Evolutionary conservation across 352 stramenopile genomes (phyloP).

Genomic region (Globisporangium carolinianum): DNA sequence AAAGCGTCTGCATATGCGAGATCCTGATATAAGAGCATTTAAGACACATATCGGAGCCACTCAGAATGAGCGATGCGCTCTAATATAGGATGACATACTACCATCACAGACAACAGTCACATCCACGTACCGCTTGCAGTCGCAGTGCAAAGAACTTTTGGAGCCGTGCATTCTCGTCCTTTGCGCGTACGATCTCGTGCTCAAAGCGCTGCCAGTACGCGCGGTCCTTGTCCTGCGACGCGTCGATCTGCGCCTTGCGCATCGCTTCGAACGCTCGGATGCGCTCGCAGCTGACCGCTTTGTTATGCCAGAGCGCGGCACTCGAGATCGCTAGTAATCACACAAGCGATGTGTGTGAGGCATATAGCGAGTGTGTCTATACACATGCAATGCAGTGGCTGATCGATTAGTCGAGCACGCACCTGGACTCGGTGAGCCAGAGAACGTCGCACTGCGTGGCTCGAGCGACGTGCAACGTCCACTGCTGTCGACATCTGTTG

Average conservation of each 20-base stretch:
- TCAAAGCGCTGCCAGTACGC: conserved; percentile 78
- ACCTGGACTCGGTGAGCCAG: conserved; percentile 2
- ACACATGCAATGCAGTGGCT: too few relatives aligned
- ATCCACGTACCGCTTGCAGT: conserved; percentile 39
- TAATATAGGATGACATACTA: too few relatives aligned
- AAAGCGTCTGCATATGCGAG: conserved; percentile 70
- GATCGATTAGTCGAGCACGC: too few relatives aligned
- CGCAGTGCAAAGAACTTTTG: conserved; percentile 64
- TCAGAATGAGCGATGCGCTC: too few relatives aligned
- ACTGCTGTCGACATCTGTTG: too few relatives aligned
- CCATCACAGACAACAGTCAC: neutral
- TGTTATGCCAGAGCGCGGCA: conserved; percentile 51
- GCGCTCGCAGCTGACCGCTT: conserved; percentile 42
- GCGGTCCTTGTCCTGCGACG: conserved; percentile 54
- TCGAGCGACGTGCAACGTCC: conserved; percentile 3
- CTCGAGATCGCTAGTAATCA: conserved; percentile 16
- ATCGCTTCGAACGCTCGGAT: conserved; percentile 61
- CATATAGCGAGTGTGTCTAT: neutral
- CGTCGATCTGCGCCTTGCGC: conserved; percentile 67
- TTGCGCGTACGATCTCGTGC: conserved; percentile 53
- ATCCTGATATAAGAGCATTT: conserved; percentile 24
- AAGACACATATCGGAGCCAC: neutral
- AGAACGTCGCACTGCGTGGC: conserved; percentile 10
- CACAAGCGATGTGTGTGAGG: neutral
- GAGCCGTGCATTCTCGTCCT: conserved; percentile 57